Evolutionary conservation across 208 protist species (phyloP).

Genomic region (Trypanosoma vivax): DNA sequence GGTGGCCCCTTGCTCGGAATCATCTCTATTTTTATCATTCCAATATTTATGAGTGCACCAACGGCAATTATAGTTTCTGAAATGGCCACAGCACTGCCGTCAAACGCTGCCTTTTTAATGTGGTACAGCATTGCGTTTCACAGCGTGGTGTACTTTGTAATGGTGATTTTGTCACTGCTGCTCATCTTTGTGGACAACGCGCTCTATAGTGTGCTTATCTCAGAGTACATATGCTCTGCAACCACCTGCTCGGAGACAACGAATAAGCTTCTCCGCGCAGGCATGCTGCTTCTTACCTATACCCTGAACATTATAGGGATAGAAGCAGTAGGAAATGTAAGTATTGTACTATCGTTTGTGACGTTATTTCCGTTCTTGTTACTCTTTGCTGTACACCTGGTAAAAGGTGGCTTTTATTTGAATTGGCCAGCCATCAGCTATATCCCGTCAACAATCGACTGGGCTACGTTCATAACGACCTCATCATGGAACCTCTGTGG

Average conservation of each 20-base stretch:
- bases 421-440: conserved; percentile 65
- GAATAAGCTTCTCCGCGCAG: conserved; percentile 27
- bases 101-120: conserved; percentile 72
- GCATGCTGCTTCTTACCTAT: conserved; percentile 46
- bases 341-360: conserved; percentile 45
- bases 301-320: conserved; percentile 63
- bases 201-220: conserved; percentile 72
- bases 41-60: conserved; percentile 56
- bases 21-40: conserved; percentile 58
- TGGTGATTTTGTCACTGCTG: conserved; percentile 55
- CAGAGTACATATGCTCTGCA: conserved; percentile 63
- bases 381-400: conserved; percentile 52
- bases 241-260: conserved; percentile 23
- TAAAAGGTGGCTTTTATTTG: conserved; percentile 48
- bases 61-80: conserved; percentile 69
- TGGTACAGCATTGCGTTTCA: conserved; percentile 65
- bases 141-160: conserved; percentile 54
- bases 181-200: conserved; percentile 70
- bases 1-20: conserved; percentile 64
- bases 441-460: conserved; percentile 52
- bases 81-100: conserved; percentile 62
- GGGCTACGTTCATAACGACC: conserved; percentile 65
- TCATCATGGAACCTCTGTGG: conserved; percentile 82
- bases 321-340: conserved; percentile 49
- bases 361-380: conserved; percentile 59